Evolutionary conservation across 2,329 filamentous ascomycete genomes (phyloP), one percentile per base, ranked within the genome.

Genomic region (Pseudocercospora vitis): DNA sequence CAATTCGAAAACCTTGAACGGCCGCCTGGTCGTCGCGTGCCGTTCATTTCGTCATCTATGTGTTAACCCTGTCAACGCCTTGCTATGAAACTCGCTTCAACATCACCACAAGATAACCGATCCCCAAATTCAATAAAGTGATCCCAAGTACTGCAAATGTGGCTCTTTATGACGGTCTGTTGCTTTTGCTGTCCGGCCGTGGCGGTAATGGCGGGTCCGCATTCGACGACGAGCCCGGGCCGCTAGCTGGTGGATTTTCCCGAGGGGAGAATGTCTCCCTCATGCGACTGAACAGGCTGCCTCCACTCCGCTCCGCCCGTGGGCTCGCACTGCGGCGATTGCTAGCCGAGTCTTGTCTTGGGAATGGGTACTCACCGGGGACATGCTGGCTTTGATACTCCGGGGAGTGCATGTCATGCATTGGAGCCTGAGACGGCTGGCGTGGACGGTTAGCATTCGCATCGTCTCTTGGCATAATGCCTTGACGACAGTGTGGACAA

Each of bases 401-500:
- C 3, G 64, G 63, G 8, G 53, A 53, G 31, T 63, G 57, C 61
- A 61, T 66, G 52, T 70, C 63, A 49, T 70, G 57, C 40, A 64
- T 52, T 4, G 68, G 66, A 16, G 63, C 63, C 49, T 70, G 61
- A 19, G 53, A 55, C 5, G 67, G 60, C 24, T 62, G 53, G 18
- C 66, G 60, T 3, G 64, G 50, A 12, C 61, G 57, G 26, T 60
- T 56, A 6, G 56, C 39, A 6, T 53, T 51, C 6, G 52, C 55
- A 11, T 55, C 62, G 16, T 68, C 65, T 45, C 66, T 65, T 1
- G 69, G 64, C 12, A 81, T 74, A 57, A 79, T 78, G 9, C 76
- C 72, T 58, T 76, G 81, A 32, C 88, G 81, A 67, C 88, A 92
- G 49, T 91, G 86, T 1, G 92, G 92, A 65, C 92, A 97, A 0